phyloP scores from a whole-genome alignment of 2,329 filamentous ascomycete species.

The Arthrobotrys sphaeroides region DNA sequence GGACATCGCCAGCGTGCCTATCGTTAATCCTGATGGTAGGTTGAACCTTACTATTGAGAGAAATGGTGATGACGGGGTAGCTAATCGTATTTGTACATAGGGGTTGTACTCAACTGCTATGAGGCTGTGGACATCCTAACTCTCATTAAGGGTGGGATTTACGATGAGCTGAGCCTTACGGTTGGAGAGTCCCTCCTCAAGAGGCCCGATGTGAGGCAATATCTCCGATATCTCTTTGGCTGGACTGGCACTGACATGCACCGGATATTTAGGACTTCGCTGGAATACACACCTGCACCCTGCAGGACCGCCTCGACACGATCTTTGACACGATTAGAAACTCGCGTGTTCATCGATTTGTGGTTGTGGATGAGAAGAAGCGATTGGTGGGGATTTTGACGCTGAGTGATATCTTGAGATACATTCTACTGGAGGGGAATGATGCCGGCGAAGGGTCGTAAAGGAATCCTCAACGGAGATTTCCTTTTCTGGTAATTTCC shows the following conservation, averaged over 20 bases:
- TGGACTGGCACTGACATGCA: neutral
- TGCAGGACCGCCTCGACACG: slow-evolving; percentile 89
- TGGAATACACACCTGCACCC: slow-evolving; percentile 94
- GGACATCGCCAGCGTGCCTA: slow-evolving; percentile 94
- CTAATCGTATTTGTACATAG: slow-evolving; percentile 59
- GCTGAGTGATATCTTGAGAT: slow-evolving; percentile 94
- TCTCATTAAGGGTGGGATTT: slow-evolving; percentile 89
- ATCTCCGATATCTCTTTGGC: slow-evolving; percentile 24
- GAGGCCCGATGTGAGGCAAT: slow-evolving; percentile 77
- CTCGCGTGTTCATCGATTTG: slow-evolving; percentile 89
- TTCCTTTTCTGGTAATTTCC: neutral
- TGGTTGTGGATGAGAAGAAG: slow-evolving; percentile 90
- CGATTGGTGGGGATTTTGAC: slow-evolving; percentile 89
- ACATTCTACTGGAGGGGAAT: slow-evolving; percentile 80
- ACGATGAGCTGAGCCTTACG: slow-evolving; percentile 85
- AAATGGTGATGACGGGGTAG: neutral
- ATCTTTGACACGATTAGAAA: slow-evolving; percentile 97
- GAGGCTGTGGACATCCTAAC: slow-evolving; percentile 97
- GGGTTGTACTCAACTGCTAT: slow-evolving; percentile 88
- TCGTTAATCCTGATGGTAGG: slow-evolving; percentile 78
- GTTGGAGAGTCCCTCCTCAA: slow-evolving; percentile 90
- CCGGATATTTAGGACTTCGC: slow-evolving; percentile 76
- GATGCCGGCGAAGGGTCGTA: slow-evolving; percentile 15
- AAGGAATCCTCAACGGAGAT: neutral
- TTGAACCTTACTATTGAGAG: slow-evolving; percentile 56